Percentiles rank a stretch among this genome's conserved stretches.
Evolutionary conservation across 352 stramenopile species (phyloP).

Genomic region (Phytophthora palmivora): DNA sequence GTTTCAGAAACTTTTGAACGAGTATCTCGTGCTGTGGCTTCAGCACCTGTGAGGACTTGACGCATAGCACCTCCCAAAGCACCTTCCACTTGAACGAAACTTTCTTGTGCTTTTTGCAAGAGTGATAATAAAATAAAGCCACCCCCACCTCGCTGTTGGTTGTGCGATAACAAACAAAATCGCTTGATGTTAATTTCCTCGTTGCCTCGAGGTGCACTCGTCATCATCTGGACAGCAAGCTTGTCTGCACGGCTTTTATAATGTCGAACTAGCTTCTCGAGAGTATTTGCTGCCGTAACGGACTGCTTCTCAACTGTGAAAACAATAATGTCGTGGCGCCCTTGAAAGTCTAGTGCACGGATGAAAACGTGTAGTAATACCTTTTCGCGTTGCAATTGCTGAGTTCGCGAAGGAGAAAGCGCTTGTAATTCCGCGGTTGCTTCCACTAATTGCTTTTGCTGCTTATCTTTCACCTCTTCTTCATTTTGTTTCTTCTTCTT

Average conservation of each 20-base stretch:
- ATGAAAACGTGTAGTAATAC: slow-evolving; percentile 43
- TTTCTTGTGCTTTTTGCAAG: slow-evolving; percentile 29
- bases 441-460: slow-evolving; percentile 19
- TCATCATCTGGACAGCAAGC: slow-evolving; percentile 21
- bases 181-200: slow-evolving; percentile 54
- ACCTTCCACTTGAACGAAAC: slow-evolving; percentile 35
- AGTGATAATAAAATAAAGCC: slow-evolving; percentile 55
- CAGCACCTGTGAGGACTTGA: slow-evolving; percentile 53
- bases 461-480: slow-evolving; percentile 13
- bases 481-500: slow-evolving; percentile 36
- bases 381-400: slow-evolving; percentile 29
- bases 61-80: slow-evolving; percentile 58
- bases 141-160: slow-evolving; percentile 40
- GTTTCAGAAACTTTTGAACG: slow-evolving; percentile 1
- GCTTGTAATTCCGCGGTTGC: slow-evolving; percentile 9
- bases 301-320: slow-evolving; percentile 35
- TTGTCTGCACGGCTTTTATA: slow-evolving; percentile 24
- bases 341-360: slow-evolving; percentile 31
- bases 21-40: slow-evolving; percentile 32
- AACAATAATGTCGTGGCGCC: slow-evolving; percentile 25
- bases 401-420: slow-evolving; percentile 28
- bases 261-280: slow-evolving; percentile 31
- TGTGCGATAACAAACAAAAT: slow-evolving; percentile 32
- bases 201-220: slow-evolving; percentile 41
- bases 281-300: slow-evolving; percentile 6